Evolutionary conservation across 768 basidiomycete genomes (phyloP).

Genomic region (Omphalotus guepiniiformis): DNA sequence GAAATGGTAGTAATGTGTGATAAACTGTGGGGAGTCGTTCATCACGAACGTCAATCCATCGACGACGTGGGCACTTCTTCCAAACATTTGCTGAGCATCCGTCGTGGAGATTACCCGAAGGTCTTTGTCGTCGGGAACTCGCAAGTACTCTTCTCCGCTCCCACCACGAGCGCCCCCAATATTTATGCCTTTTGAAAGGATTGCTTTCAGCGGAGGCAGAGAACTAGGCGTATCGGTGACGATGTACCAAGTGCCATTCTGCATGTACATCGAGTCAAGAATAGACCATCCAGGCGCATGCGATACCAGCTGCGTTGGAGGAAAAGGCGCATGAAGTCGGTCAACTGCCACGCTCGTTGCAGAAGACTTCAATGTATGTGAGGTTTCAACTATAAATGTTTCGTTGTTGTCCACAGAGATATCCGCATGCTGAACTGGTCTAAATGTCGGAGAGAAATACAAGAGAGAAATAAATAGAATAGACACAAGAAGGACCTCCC

Average conservation of each 20-base stretch:
- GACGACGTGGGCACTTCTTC: conserved; percentile 64
- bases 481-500: too few relatives aligned
- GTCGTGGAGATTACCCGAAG: conserved; percentile 69
- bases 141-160: conserved; percentile 45
- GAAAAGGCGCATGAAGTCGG: too few relatives aligned
- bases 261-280: conserved; percentile 76
- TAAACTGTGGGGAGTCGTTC: conserved; percentile 84
- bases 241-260: conserved; percentile 79
- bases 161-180: conserved; percentile 46
- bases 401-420: too few relatives aligned
- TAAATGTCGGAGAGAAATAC: too few relatives aligned
- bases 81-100: conserved; percentile 67
- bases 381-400: too few relatives aligned
- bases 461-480: too few relatives aligned
- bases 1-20: conserved; percentile 94
- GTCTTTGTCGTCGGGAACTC: conserved; percentile 75
- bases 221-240: conserved; percentile 50
- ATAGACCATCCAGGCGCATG: conserved; percentile 93
- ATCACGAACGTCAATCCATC: conserved; percentile 55
- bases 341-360: too few relatives aligned
- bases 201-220: conserved; percentile 50
- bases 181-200: conserved; percentile 65
- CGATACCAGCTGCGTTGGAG: too few relatives aligned
- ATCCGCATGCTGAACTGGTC: too few relatives aligned
- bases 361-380: too few relatives aligned